Evolutionary conservation across 805 yeast genomes (phyloP), one percentile per base, ranked within the genome.

Genomic region (Hagleromyces aurorensis): DNA sequence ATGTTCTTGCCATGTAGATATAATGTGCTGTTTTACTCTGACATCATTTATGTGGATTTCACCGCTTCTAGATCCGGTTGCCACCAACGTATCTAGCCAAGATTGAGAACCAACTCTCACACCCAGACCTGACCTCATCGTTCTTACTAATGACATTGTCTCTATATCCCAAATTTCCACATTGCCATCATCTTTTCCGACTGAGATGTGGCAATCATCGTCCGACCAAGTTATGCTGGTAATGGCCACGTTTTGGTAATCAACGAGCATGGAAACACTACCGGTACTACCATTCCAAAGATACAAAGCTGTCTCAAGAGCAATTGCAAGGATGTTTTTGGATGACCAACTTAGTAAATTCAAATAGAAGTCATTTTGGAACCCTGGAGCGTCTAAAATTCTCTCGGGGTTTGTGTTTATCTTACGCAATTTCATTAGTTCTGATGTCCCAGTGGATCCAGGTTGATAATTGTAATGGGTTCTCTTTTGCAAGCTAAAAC

Each of bases 101-200:
- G 80, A 64, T 57, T 84, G 82, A 1, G 87, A 67, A 1, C 89
- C 91, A 11, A 89, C 75, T 32, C 97, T 69, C 4, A 87, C 75
- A 23, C 77, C 73, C 29, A 76, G 72, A 13, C 82, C 77, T 0
- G 64, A 57, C 33, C 69, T 64, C 78, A 91, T 76, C 1, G 94
- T 75, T 46, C 98, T 70, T 27, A 85, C 63, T 41, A 75, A 75
- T n/a, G 78, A 56, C 43, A 67, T 70, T 5, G 80, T 70, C 44
- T 81, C 94, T 16, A 82, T 77, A 57, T 91, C 97, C 96, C 96
- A 91, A 34, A 91, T 79, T 58, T 89, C 96, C 13, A 86, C 65
- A 9, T 72, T 62, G 1, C 98, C 97, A 45, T 83, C 82, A 27
- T 76, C 79, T 41, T 73, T 70, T 6, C 96, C 96, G 11, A 91